Base-by-base conservation (phyloP, 106 monocot genomes). In the Dioscorea zingiberensis region DNA sequence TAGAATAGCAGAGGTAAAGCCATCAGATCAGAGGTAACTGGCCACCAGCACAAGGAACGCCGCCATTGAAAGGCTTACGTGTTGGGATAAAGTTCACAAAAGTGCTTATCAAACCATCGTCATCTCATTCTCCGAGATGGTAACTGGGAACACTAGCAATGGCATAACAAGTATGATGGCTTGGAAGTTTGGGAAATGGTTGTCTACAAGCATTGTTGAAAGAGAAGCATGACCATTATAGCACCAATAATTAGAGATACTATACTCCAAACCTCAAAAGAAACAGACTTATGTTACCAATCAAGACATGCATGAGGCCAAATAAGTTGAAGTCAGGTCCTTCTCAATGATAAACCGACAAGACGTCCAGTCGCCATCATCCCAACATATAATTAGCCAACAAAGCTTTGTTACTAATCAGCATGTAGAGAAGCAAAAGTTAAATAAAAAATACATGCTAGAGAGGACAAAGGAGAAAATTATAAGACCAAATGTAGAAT, bases 151-250 rank as follows among this genome's bases (percentile, higher is more conserved):
- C 51, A 18, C 4, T 51, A 51, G 19, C 19, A 51, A 51, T 16
- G 51, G 13, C 3, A 1, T 8, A 13, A 13, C 15, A 51, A 13
- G 18, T 51, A 51, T 47, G 72, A 72, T 72, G 66, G 68, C 76
- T 76, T 76, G 53, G 9, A 47, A 55, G 29, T 62, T 38, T 68
- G 67, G 66, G 54, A 78, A 78, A 71, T 25, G 54, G 68, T 78
- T 73, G 78, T 78, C 78, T 68, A 21, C 78, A 78, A 78, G 78
- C 60, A 62, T 78, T 54, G n/a, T n/a, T n/a, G n/a, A n/a, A n/a
- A n/a, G n/a, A n/a, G n/a, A n/a, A n/a, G n/a, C n/a, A n/a, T n/a
- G 14, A 15, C 19, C 8, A 51, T 51, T 3, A 13, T 51, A 51
- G 15, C 19, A 51, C 15, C 19, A 51, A 51, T 51, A 51, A 51